Evolutionary conservation across 768 basidiomycete genomes (phyloP), one percentile per base, ranked within the genome.

Genomic region (Lyophyllum semitale): DNA sequence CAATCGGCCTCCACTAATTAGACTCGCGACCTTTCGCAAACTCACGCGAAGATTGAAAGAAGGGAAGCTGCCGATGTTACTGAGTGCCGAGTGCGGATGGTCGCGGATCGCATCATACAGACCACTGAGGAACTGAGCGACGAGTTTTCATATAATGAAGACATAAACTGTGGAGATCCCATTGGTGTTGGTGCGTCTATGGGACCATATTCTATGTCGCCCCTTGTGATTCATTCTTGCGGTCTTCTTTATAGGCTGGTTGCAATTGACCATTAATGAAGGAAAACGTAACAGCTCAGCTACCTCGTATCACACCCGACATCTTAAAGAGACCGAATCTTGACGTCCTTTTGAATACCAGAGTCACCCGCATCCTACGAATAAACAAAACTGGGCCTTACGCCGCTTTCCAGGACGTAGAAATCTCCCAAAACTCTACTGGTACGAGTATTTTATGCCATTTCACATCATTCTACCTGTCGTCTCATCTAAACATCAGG

Each of bases 151-250:
- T 79, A 66, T 57, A 77, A 76, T 55, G 30, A 64, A 13, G 81
- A 81, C 59, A 67, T 68, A 52, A 79, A 80, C 56, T 70, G 71
- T 23, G 80, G 81, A 13, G 65, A 60, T 9, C 70, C 71, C 0
- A 51, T 78, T 7, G 80, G 80, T 3, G 47, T 78, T 35, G 72
- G 79, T 77, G 30, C 48, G 71, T 55, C 33, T 52, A 41, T 58
- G n/a, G n/a, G 62, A 20, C 5, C 17, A 18, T 5, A 13, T 26
- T 8, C 7, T 25, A 50, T 58, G 18, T 53, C 48, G 8, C 59
- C 60, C 29, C 53, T 17, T 54, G 32, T 20, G 54, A 43, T 18
- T 48, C 65, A 44, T 59, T 55, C 18, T 35, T 33, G 4, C 63
- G 30, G 62, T n/a, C 13, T 43, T 4, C 22, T 23, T 22, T 12